Evolutionary conservation across 257 asterid species (phyloP).

Genomic region (Capsicum rhomboideum): DNA sequence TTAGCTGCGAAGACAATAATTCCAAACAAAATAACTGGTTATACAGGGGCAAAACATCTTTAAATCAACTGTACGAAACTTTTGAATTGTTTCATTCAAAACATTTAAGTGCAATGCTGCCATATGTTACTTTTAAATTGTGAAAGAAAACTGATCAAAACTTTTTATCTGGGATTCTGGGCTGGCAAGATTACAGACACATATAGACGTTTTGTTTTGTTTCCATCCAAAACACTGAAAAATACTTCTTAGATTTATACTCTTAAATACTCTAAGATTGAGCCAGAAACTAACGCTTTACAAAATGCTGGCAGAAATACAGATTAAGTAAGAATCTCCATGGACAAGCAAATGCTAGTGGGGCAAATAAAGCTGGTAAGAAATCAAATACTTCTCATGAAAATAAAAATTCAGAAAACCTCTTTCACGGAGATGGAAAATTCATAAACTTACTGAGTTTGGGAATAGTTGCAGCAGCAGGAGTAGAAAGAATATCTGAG

Average conservation of each 20-base stretch:
- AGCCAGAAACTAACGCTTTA: constrained; percentile 7
- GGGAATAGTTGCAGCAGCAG: constrained; percentile 35
- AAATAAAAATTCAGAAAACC: neutral
- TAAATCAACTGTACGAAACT: neutral
- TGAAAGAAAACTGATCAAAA: neutral
- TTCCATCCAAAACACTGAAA: neutral
- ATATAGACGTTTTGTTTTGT: neutral
- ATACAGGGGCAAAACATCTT: neutral
- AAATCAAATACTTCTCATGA: constrained; percentile 10
- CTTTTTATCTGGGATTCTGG: neutral
- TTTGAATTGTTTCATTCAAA: neutral
- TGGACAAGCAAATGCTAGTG: constrained; percentile 54
- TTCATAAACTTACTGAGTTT: constrained; percentile 10
- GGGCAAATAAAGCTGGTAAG: constrained; percentile 67
- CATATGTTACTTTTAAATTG: neutral
- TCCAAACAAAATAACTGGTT: neutral
- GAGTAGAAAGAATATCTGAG: constrained; percentile 49
- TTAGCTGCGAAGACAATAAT: neutral
- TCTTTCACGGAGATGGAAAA: neutral
- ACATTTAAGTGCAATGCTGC: neutral
- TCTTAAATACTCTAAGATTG: neutral
- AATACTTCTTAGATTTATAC: neutral
- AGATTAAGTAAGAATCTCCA: constrained; percentile 81
- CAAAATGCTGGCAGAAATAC: constrained; percentile 53
- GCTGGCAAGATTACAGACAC: neutral